These are phyloP conservation scores for Trypanosoma platydactyli DNA, from an alignment of 208 protist genomes.

Conservation along the genomic window DNA sequence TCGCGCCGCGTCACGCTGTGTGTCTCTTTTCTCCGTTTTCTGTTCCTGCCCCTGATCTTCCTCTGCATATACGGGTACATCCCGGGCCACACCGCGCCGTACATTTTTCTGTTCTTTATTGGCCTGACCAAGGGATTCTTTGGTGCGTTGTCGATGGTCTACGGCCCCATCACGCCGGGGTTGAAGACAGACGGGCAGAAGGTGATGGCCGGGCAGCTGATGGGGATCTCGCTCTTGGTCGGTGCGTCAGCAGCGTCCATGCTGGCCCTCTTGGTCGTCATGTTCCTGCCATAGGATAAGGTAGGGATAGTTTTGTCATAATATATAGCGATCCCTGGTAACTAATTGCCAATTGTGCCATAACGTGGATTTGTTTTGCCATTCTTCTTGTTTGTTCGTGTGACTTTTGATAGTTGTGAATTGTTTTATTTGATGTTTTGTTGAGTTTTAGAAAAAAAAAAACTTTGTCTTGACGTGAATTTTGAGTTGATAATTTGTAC, in stretches of 20 bases:
- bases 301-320: too few species aligned
- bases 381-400: too few species aligned
- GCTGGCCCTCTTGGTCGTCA: conserved; percentile 64
- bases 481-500: too few species aligned
- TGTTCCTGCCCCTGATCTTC: conserved; percentile 74
- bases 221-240: conserved; percentile 70
- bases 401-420: too few species aligned
- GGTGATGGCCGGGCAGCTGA: conserved; percentile 79
- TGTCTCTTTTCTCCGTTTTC: conserved; percentile 37
- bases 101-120: conserved; percentile 54
- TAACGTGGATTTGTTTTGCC: too few species aligned
- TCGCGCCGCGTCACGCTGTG: conserved; percentile 50
- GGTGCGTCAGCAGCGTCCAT: conserved; percentile 59
- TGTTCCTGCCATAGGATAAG: conserved; percentile 61
- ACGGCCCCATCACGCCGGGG: conserved; percentile 49
- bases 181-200: conserved; percentile 68
- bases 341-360: conserved; percentile 29
- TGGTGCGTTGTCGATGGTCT: conserved; percentile 74
- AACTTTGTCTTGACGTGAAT: too few species aligned
- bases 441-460: too few species aligned
- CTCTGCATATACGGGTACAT: conserved; percentile 83
- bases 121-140: conserved; percentile 84
- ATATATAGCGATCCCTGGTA: too few species aligned
- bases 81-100: conserved; percentile 56
- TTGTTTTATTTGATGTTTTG: too few species aligned